Conservation (phyloP, 495 filamentous ascomycete species). For the Choiromyces venosus region DNA sequence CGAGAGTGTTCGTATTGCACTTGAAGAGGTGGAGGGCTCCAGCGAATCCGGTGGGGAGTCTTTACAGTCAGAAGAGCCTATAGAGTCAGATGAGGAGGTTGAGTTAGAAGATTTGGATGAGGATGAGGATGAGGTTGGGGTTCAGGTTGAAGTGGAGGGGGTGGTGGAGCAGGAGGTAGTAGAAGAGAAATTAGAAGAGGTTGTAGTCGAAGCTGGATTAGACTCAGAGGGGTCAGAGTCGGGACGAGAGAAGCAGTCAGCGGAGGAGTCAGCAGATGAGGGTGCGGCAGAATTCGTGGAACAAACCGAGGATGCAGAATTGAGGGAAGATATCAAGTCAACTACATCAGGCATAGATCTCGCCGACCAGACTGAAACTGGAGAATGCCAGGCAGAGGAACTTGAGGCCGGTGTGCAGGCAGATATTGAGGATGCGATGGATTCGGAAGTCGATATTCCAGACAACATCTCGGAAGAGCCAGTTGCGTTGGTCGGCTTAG, state of each 20-base stretch:
- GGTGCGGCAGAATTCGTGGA: background rate
- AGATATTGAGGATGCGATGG: constrained; percentile 7
- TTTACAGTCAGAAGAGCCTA: background rate
- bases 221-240: background rate
- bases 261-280: background rate
- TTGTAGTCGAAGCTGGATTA: background rate
- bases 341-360: background rate
- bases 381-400: background rate
- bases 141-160: constrained; percentile 12
- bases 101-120: constrained; percentile 1
- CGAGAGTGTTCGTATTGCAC: constrained; percentile 5
- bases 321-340: background rate
- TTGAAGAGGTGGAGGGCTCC: background rate
- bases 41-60: constrained; percentile 1
- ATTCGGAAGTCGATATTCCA: background rate
- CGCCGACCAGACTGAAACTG: background rate
- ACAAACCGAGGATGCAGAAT: background rate
- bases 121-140: constrained; percentile 6
- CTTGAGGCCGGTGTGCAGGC: constrained; percentile 2
- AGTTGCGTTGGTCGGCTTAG: constrained; percentile 9
- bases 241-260: constrained; percentile 7
- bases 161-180: background rate
- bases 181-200: too few relatives aligned
- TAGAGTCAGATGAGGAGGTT: background rate
- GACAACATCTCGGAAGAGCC: constrained; percentile 8